Conservation (phyloP, 106 monocot genomes). For the Dactylorhiza incarnata region DNA sequence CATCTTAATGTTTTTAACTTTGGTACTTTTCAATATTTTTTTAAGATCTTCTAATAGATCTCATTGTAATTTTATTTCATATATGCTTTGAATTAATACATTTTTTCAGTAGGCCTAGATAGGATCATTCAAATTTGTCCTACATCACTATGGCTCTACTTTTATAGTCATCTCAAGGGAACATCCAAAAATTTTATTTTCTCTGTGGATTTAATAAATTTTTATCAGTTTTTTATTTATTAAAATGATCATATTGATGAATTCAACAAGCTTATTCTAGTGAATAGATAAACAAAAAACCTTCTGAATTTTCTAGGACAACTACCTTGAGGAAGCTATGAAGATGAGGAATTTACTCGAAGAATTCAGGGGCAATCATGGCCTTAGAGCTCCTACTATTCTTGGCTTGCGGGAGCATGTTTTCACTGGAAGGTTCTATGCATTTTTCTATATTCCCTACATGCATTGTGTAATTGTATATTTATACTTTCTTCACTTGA, state of each 20-base stretch:
- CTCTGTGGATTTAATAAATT: not conserved
- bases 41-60: no score
- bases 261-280: not conserved
- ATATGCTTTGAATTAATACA: no score
- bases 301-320: slow-evolving; percentile 39
- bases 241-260: not conserved
- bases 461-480: not conserved
- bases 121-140: no score
- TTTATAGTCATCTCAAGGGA: no score
- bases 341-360: slow-evolving; percentile 96
- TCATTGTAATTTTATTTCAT: no score
- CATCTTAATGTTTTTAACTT: no score
- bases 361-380: slow-evolving; percentile 67
- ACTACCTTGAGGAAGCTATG: slow-evolving; percentile 97
- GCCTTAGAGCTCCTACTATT: slow-evolving; percentile 71
- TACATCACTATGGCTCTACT: no score
- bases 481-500: not conserved
- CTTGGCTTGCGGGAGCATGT: slow-evolving; percentile 97
- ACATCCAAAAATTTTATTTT: no score
- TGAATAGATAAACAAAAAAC: not conserved
- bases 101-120: no score
- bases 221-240: not conserved
- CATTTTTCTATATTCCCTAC: not conserved
- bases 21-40: no score
- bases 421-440: slow-evolving; percentile 84